Base-by-base conservation (phyloP, 257 asterid genomes). In the Petrea volubilis region DNA sequence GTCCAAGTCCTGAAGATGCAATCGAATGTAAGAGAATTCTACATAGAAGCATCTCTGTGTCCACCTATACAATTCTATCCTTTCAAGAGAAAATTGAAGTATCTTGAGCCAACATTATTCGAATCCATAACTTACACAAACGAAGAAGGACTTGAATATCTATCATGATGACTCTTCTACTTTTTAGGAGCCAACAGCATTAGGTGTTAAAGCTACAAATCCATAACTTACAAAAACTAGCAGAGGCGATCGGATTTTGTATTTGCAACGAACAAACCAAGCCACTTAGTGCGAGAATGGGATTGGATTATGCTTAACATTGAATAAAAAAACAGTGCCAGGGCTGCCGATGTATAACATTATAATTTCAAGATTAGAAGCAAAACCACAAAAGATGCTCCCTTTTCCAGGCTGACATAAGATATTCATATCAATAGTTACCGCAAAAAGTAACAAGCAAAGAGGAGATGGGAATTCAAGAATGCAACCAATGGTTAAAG, bases 211-310 rank as follows among this genome's bases (percentile, higher is more conserved):
- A 53, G 51, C 14, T 47, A 28, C 50, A 20, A 28, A 58, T 58
- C 46, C 47, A 21, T 6, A 24, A 41, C 12, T 34, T 38, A 43
- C 24, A 18, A 51, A 20, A 9, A 27, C 17, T 68, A 55, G 72
- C 60, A 49, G 58, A 14, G 17, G 25, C 14, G 43, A 36, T 38
- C 44, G 28, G 27, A 24, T n/a, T 10, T 28, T 12, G 11, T 3
- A 47, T 31, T 11, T 12, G 41, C 62, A 72, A 51, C 27, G 18
- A 60, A 71, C 23, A 59, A 71, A 49, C 7, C 51, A 27, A 47
- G 51, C 23, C 34, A 55, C 36, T 10, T 31, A 43, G 18, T 4
- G 23, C 1, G 1, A 17, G 13, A 11, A 3, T 46, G 3, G 46
- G 21, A 23, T 24, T 47, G 59, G 11, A 43, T 5, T 12, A 33